These are phyloP conservation scores for Bolboschoenoplectus hybrid DNA, from an alignment of 202 grass and related monocot species.

Conservation along the genomic window DNA sequence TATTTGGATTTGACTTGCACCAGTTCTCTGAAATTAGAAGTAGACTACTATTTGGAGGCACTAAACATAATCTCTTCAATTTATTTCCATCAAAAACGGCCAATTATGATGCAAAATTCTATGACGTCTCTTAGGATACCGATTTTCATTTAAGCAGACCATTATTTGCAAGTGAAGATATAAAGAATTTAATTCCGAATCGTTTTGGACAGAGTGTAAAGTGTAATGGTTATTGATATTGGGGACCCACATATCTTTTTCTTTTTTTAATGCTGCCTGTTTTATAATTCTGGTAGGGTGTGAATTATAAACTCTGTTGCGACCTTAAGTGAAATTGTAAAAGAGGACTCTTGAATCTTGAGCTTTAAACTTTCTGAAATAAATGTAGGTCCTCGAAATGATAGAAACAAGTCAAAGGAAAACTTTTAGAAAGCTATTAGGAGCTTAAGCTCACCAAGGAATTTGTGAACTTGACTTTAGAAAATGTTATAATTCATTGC, in stretches of 20 bases:
- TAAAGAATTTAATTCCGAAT: background rate
- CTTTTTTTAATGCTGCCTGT: background rate
- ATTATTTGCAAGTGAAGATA: slow-evolving; percentile 14
- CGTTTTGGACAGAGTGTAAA: background rate
- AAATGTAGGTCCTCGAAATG: slow-evolving; percentile 4
- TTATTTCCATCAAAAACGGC: background rate
- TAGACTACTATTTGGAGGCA: slow-evolving; percentile 14
- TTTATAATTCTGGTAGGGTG: slow-evolving; percentile 18
- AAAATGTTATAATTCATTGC: background rate
- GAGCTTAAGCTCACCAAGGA: slow-evolving; percentile 13
- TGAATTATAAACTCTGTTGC: background rate
- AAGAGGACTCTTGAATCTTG: background rate
- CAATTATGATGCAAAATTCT: background rate
- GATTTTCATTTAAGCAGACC: background rate
- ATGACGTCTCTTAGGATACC: background rate
- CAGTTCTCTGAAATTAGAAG: background rate
- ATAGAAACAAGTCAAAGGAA: background rate
- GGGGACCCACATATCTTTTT: background rate
- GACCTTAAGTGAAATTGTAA: slow-evolving; percentile 21
- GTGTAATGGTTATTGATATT: background rate
- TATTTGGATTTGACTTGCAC: slow-evolving; percentile 8
- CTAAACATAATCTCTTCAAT: background rate
- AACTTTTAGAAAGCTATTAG: slow-evolving; percentile 5
- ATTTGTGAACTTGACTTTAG: background rate
- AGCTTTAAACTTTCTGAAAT: background rate